Evolutionary conservation across 2,329 filamentous ascomycete genomes (phyloP), one percentile per base, ranked within the genome.

Genomic region (Fusarium sp.): DNA sequence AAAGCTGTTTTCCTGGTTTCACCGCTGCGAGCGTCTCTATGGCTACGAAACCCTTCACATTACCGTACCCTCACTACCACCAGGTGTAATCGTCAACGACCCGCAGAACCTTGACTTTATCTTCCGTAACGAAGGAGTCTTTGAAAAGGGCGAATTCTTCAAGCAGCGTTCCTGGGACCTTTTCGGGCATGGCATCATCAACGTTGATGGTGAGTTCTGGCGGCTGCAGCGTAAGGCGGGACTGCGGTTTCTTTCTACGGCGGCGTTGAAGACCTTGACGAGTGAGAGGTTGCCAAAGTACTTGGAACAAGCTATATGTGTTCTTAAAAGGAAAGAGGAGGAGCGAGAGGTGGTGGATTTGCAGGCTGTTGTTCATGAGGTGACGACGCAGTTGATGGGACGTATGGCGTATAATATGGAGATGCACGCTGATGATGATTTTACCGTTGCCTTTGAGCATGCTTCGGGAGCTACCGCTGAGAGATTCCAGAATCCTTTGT

Each of bases 331-430:
- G 1, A 76, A 71, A 3, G 74, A 74, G 1, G 72, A 74, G 3
- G 71, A 64, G 0, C 71, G 72, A 2, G 69, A 62, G 3, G 62
- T 78, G 0, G 78, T 89, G 3, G 86, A 91, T 72, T 75, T 91
- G 47, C 87, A 90, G 70, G 80, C 78, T n/a, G 79, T 88, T 3
- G 85, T 90, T 45, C 86, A 89, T 54, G 88, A 90, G 73, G 83
- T 91, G 45, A 91, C 88, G 2, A 90, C 88, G 23, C 83, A 87
- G 60, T 74, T 91, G 26, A 90, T 91, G 85, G 89, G 88, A n/a
- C 83, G 84, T 64, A 89, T 90, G 86, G 89, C 89, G 15, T 91
- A 91, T 70, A 85, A 88, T 73, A 90, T 90, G 87, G 87, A 91
- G 68, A 89, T 91, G 81, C 86, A 87, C 71, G 83, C 86, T 47